These are phyloP conservation scores for Capsicum pubescens DNA, from an alignment of 257 asterid genomes.

Conservation along the genomic window DNA sequence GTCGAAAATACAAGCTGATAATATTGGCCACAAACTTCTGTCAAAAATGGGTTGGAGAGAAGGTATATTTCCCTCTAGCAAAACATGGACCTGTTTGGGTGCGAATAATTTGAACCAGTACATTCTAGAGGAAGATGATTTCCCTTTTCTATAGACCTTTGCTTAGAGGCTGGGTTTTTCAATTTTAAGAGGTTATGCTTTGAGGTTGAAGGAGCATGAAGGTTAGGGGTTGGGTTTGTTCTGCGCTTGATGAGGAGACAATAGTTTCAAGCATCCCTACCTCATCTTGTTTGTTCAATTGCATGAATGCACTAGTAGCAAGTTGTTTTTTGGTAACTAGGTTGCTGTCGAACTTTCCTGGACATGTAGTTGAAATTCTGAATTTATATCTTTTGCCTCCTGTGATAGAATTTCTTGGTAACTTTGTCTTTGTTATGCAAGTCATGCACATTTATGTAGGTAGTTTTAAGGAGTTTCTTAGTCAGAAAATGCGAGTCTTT, in stretches of 20 bases:
- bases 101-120: not conserved
- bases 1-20: slow-evolving; percentile 84
- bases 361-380: not conserved
- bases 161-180: not conserved
- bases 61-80: slow-evolving; percentile 52
- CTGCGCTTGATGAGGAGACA: not conserved
- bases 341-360: not conserved
- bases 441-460: not conserved
- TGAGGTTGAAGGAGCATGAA: not conserved
- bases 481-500: not conserved
- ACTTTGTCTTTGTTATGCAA: not conserved
- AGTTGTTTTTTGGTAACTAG: slow-evolving; percentile 14
- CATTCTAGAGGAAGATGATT: not conserved
- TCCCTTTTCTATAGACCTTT: not conserved
- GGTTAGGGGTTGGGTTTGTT: not conserved
- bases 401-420: not conserved
- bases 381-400: not conserved
- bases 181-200: not conserved
- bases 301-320: not conserved
- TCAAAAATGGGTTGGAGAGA: slow-evolving; percentile 98
- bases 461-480: not conserved
- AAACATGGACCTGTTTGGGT: not conserved
- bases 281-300: slow-evolving; percentile 6
- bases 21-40: slow-evolving; percentile 82
- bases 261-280: not conserved